Conservation (phyloP, 495 filamentous ascomycete genomes). For the Hypoxylon cercidicola region DNA sequence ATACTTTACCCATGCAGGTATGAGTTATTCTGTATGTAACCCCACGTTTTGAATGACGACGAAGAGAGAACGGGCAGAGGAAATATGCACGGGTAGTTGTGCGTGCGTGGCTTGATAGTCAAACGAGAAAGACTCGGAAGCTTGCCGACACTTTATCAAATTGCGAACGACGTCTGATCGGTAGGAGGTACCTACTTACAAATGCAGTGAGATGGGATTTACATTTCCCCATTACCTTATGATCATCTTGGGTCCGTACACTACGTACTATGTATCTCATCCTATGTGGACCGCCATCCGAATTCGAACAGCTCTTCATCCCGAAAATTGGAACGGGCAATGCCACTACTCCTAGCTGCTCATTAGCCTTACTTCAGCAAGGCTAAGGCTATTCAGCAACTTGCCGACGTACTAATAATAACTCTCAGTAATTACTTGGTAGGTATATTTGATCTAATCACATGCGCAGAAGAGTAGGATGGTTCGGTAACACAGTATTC, state of each 20-base stretch:
- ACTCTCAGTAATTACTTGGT: conserved; percentile 14
- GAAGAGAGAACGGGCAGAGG: conserved; percentile 32
- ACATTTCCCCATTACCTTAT: conserved; percentile 31
- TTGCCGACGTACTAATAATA: conserved; percentile 8
- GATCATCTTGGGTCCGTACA: neutral
- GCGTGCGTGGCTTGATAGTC: conserved; percentile 32
- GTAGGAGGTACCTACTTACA: neutral
- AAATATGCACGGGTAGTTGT: conserved; percentile 30
- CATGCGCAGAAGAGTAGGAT: conserved; percentile 24
- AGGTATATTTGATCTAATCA: neutral
- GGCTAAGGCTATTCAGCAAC: conserved; percentile 4
- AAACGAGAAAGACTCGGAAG: conserved; percentile 41
- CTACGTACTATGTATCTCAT: conserved; percentile 6
- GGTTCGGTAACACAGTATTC: conserved; percentile 31
- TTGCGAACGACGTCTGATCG: neutral
- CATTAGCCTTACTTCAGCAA: conserved; percentile 23
- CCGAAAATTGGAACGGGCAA: conserved; percentile 33
- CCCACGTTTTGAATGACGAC: conserved; percentile 42
- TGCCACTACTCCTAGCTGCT: conserved; percentile 26
- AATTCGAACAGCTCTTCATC: conserved; percentile 32
- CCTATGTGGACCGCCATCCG: conserved; percentile 21
- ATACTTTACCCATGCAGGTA: conserved; percentile 9
- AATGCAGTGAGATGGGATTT: conserved; percentile 33
- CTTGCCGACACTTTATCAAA: conserved; percentile 2
- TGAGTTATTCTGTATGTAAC: conserved; percentile 36